Base-by-base conservation (phyloP, 345 rosid species). In the Rhizophora apiculata region DNA sequence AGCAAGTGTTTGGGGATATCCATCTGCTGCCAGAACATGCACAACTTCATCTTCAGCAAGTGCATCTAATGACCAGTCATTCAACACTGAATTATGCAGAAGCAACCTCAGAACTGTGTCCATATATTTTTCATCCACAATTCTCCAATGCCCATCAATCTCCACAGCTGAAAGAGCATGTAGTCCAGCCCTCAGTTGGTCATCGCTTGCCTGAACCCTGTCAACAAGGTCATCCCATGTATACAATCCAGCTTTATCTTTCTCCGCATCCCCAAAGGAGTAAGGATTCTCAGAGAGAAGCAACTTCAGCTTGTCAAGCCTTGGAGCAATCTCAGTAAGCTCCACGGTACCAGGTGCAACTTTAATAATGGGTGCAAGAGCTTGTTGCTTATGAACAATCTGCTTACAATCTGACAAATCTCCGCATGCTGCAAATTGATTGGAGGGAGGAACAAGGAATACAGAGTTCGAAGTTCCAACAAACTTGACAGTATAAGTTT, bases 141-240 rank as follows among this genome's bases (percentile, higher is more conserved):
- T 71, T 65, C 98, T 94, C 98, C 98, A 91, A 57, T 76, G 87
- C 19, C 96, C 96, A 74, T 82, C 86, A 69, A 94, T 88, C 81
- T 94, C 97, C 53, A 88, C 79, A 5, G 96, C 97, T 32, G 90
- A 87, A 54, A 88, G 82, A 67, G 91, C 82, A 63, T 51, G 16
- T 67, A 92, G 78, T 11, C 92, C 96, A 43, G 51, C 53, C 51
- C 62, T 82, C 79, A 94, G 31, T 66, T 94, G 96, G 11, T 81
- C 89, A 71, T 91, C 87, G 55, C 99, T 92, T 3, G 96, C 96
- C 81, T 95, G 99, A 75, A 95, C 79, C 67, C 67, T 74, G 64
- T 83, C 74, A 68, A 88, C 83, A 55, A 95, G 88, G 83, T 87
- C 96, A 22, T 62, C 81, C 97, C 96, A 92, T 0, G 65, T 85